Base-by-base conservation (phyloP, 1,284 basidiomycete genomes). In the Apiotrichum mycotoxinovorans region DNA sequence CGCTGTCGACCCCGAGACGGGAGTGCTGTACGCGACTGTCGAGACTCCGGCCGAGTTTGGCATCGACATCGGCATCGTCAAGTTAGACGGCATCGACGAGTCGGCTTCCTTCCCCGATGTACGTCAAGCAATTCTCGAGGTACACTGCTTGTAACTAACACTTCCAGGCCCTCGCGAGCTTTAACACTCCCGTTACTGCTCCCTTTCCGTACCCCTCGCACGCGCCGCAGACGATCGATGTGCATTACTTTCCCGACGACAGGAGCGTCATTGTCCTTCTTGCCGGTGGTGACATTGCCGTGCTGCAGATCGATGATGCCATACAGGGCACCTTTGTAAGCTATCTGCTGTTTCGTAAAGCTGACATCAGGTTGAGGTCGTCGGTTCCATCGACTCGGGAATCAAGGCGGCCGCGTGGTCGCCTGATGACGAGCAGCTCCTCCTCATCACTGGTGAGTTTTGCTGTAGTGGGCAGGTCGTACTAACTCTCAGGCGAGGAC, bases 331-430 rank as follows among this genome's bases (percentile, higher is more conserved):
- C 80, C 10, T 60, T 64, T 51, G 64, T 67, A 54, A 60, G 68
- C 60, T 54, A 12, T 17, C 4, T 10, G 2, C 15, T 35, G 27
- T 20, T 1, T 45, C 1, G n/a, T n/a, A 4, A 17, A 23, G 69
- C 33, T 50, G 49, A 60, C 30, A 33, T 52, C 41, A 75, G 84
- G 77, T 83, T 45, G 89, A 93, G 63, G 82, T 90, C 7, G 85
- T 93, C 51, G 94, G 95, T 5, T 87, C 87, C 0, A 84, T 98
- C 17, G 91, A 96, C 57, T 82, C 84, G 26, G 92, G 91, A 0
- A 87, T 98, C 52, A 78, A 85, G 43, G 86, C 87, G 2, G 92
- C 90, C 3, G 80, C 83, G 7, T 98, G 93, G 92, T 87, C 87
- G 57, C 91, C 94, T 2, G 94, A 98, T 71, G 89, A 94, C 54